Evolutionary conservation across 2,329 filamentous ascomycete genomes (phyloP), one percentile per base, ranked within the genome.

Genomic region (Dissoconium aciculare): DNA sequence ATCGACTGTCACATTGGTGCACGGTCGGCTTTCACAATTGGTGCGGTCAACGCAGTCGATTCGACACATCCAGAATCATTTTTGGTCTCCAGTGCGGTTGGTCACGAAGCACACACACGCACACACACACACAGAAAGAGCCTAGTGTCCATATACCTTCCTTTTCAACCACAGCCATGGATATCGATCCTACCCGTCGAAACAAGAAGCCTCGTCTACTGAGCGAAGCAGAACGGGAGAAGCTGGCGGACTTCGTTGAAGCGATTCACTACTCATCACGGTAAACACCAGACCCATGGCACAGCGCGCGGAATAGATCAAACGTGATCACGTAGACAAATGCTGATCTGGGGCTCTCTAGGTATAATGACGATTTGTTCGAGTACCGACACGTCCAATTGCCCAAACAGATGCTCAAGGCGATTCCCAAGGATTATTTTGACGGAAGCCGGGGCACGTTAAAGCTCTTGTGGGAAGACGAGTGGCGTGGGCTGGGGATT

Each of bases 311-410:
- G 21, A 10, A 10, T 10, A n/a, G 16, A n/a, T 6, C 15, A 12
- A 11, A 11, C 6, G 10, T 13, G 19, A 2, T 4, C 12, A 26
- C 14, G n/a, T 15, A 26, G 23, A 25, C 16, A 4, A 10, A 15
- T n/a, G 5, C 3, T 15, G 12, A 16, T 13, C 27, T 10, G n/a
- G 8, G 10, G 25, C 5, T 10, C 16, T 12, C 17, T 54, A 95
- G 89, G 56, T 98, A 98, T 57, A 85, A 78, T 15, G 89, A 98
- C 52, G 76, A 72, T 59, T 73, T 89, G 57, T 93, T 76, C 58
- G 89, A 98, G 61, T 98, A 98, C 62, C 81, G 89, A 42, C 89
- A 98, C 58, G 89, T 98, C 35, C 85, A 94, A 58, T 73, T 98
- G 16, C 89, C 89, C 26, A 98, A 98, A 62, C 77, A 83, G 46